These are phyloP conservation scores for Fusarium sp. DNA, from an alignment of 2,329 filamentous ascomycete species.

Conservation along the genomic window DNA sequence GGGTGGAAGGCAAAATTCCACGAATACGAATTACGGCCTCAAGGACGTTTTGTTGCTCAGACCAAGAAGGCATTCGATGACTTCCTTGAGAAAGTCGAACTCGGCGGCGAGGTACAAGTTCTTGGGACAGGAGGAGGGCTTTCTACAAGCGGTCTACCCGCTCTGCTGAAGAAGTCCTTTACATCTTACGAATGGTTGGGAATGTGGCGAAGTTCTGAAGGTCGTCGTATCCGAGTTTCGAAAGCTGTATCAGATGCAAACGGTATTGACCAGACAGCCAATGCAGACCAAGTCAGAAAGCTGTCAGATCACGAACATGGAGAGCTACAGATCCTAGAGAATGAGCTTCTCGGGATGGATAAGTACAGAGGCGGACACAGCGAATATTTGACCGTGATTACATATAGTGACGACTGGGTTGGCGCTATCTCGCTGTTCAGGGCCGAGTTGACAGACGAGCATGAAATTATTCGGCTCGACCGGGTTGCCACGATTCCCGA, in stretches of 20 bases:
- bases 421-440: constrained; percentile 10
- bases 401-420: constrained; percentile 8
- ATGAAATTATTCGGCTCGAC: not conserved
- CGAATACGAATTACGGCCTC: not conserved
- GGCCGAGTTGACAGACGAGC: not conserved
- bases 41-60: constrained; percentile 6
- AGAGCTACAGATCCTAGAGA: not conserved
- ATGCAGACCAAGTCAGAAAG: not conserved
- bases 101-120: not conserved
- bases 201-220: constrained; percentile 16
- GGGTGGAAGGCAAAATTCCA: not conserved
- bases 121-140: constrained; percentile 1
- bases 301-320: not conserved
- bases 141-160: not conserved
- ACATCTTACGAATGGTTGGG: constrained; percentile 10
- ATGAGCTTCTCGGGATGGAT: constrained; percentile 9
- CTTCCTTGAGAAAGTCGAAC: constrained; percentile 1
- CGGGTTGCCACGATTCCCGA: constrained; percentile 8
- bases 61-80: constrained; percentile 4
- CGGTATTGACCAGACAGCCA: not conserved
- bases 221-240: not conserved
- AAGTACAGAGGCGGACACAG: constrained; percentile 13
- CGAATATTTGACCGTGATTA: constrained; percentile 6
- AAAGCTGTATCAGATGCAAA: not conserved
- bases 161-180: constrained; percentile 3